Conservation (phyloP, 2,329 filamentous ascomycete genomes). For the Metarhizium anisopliae region DNA sequence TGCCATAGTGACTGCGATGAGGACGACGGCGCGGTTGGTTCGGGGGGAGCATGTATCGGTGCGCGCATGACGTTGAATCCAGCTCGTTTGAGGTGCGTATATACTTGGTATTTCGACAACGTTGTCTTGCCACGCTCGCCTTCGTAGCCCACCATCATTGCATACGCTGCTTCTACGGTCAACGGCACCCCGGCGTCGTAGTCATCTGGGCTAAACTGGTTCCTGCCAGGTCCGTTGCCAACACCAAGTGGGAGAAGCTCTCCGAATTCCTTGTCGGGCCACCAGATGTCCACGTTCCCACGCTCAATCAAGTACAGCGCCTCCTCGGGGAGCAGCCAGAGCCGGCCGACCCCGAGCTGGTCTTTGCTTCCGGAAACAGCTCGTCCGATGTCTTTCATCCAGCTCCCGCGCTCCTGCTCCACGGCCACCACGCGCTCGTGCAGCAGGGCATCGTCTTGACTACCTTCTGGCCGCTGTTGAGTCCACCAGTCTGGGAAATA, state of each 20-base stretch:
- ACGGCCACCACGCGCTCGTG: conserved; percentile 54
- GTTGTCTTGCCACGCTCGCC: conserved; percentile 49
- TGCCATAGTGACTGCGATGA: conserved; percentile 32
- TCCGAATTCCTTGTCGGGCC: conserved; percentile 52
- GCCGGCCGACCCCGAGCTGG: conserved; percentile 45
- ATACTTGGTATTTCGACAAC: conserved; percentile 82
- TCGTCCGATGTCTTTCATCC: conserved; percentile 69
- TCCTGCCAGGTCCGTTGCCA: conserved; percentile 11
- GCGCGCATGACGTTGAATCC: conserved; percentile 78
- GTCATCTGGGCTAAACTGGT: conserved; percentile 22
- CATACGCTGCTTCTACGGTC: conserved; percentile 84
- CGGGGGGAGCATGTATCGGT: conserved; percentile 21
- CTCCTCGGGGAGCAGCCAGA: conserved; percentile 89
- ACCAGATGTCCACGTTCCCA: conserved; percentile 79
- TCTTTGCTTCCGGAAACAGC: conserved; percentile 48
- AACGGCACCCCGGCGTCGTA: conserved; percentile 67
- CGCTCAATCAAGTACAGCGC: conserved; percentile 83
- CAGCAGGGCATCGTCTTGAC: conserved; percentile 18
- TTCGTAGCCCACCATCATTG: conserved; percentile 68
- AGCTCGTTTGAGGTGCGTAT: conserved; percentile 69
- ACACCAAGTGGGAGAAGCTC: conserved; percentile 34
- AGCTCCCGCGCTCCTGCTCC: conserved; percentile 61
- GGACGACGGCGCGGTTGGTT: conserved; percentile 3
- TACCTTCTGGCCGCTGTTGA: conserved; percentile 8
- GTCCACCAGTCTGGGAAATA: conserved; percentile 59